These are phyloP conservation scores for Trypanosoma cruzi DNA, from an alignment of 208 protist genomes.

Conservation along the genomic window DNA sequence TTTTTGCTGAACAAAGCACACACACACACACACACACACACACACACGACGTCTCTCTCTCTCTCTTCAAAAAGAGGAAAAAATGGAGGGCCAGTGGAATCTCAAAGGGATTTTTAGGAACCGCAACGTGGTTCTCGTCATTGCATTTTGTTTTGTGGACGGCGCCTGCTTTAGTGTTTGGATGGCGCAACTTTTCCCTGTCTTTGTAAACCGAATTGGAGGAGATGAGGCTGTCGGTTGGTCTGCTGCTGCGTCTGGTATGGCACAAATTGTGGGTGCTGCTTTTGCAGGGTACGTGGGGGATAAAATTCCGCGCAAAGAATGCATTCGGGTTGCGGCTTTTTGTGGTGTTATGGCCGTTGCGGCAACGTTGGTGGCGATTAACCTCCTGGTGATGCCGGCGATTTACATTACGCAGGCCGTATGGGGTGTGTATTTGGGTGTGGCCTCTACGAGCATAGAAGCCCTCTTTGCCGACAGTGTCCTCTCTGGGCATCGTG, in stretches of 20 bases:
- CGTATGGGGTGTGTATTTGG: constrained; percentile 50
- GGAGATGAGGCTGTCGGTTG: constrained; percentile 38
- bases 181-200: constrained; percentile 42
- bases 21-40: not conserved
- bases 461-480: constrained; percentile 70
- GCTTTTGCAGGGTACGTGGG: constrained; percentile 30
- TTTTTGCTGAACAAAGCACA: not conserved
- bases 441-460: constrained; percentile 38
- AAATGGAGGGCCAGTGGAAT: not conserved
- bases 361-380: constrained; percentile 16
- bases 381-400: constrained; percentile 3
- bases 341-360: constrained; percentile 30
- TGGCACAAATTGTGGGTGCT: constrained; percentile 51
- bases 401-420: constrained; percentile 29
- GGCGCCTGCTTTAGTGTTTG: constrained; percentile 46
- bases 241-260: constrained; percentile 29
- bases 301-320: constrained; percentile 26
- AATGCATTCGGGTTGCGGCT: constrained; percentile 24
- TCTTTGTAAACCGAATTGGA: constrained; percentile 33
- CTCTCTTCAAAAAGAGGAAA: not conserved
- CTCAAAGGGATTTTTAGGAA: constrained; percentile 19
- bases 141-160: constrained; percentile 50
- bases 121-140: constrained; percentile 37
- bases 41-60: too few relatives aligned
- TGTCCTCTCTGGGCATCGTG: constrained; percentile 35